phyloP scores from a whole-genome alignment of 257 asterid genomes.

The Osmanthus fragrans region DNA sequence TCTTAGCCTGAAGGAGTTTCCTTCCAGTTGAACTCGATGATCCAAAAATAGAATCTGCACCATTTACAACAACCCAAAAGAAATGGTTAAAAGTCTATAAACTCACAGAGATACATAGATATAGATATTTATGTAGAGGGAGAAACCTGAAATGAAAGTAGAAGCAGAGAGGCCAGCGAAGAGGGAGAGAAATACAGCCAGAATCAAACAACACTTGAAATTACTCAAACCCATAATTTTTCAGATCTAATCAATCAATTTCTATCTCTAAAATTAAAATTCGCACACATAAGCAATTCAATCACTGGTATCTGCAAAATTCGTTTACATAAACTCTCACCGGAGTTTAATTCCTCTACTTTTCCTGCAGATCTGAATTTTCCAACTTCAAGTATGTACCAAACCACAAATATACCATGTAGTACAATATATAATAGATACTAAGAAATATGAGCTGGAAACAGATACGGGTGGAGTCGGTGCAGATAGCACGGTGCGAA shows the following conservation, averaged over 20 bases:
- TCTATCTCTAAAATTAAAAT: neutral
- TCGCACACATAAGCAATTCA: neutral
- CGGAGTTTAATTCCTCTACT: neutral
- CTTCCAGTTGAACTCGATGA: constrained; percentile 23
- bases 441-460: too few relatives aligned
- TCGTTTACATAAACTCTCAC: neutral
- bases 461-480: too few relatives aligned
- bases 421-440: too few relatives aligned
- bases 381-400: too few relatives aligned
- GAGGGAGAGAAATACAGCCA: constrained; percentile 19
- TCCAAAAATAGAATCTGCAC: constrained; percentile 34
- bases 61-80: neutral
- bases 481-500: too few relatives aligned
- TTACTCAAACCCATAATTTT: constrained; percentile 12
- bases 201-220: constrained; percentile 10
- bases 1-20: constrained; percentile 40
- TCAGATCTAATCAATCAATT: neutral
- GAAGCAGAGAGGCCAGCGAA: constrained; percentile 24
- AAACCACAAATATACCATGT: too few relatives aligned
- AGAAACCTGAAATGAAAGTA: constrained; percentile 29
- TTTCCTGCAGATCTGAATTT: neutral
- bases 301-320: too few relatives aligned
- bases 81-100: neutral
- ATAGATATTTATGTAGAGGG: neutral
- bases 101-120: neutral